These are phyloP conservation scores for Penicillium frequentans DNA, from an alignment of 2,329 filamentous ascomycete species.

Conservation along the genomic window DNA sequence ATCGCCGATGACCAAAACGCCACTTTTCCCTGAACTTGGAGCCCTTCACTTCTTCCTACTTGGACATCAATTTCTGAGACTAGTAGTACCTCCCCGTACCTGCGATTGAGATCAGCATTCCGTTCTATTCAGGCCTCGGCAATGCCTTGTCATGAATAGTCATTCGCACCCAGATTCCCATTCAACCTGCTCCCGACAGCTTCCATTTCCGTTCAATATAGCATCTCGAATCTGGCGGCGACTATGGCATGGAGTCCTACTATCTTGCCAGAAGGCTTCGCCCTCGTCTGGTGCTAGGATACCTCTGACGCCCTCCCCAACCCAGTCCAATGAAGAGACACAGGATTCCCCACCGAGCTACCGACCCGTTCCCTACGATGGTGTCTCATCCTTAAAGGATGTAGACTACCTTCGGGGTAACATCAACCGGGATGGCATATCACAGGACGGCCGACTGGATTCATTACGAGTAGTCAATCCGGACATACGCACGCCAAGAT, in stretches of 20 bases:
- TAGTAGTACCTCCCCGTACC: not conserved
- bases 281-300: not conserved
- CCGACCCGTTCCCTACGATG: not conserved
- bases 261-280: not conserved
- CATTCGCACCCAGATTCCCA: not conserved
- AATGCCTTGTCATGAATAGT: not conserved
- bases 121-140: not conserved
- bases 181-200: not conserved
- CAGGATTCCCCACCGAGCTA: not conserved
- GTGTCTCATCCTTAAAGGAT: not conserved
- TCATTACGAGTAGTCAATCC: not conserved
- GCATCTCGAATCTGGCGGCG: not conserved
- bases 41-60: not conserved
- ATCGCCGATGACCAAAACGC: not conserved
- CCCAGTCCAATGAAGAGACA: not conserved
- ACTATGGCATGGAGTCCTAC: not conserved
- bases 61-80: no score
- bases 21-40: not conserved
- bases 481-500: not conserved
- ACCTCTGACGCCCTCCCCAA: not conserved
- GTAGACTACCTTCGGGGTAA: not conserved
- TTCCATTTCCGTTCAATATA: not conserved
- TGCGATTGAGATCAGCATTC: not conserved
- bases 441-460: not conserved
- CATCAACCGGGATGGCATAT: not conserved